Evolutionary conservation across 768 basidiomycete genomes (phyloP).

Genomic region (Boletus barrowsii): DNA sequence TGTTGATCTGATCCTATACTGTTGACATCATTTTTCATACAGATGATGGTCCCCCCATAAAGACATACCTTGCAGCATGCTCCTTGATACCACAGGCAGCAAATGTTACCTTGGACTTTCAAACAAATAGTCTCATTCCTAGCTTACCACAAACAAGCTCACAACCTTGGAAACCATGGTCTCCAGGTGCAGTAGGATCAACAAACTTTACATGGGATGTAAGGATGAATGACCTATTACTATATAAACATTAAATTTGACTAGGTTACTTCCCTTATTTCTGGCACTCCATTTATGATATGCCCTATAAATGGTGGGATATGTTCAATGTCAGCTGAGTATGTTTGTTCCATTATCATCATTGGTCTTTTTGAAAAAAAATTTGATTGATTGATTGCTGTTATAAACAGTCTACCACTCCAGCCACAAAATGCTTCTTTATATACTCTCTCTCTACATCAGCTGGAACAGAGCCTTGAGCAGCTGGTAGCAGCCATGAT

Average conservation of each 20-base stretch:
- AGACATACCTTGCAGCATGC: conserved; percentile 7
- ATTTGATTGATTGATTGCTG: too few species aligned
- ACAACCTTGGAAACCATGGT: conserved; percentile 7
- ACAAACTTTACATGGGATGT: not conserved
- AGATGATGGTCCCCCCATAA: not conserved
- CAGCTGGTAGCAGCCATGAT: too few species aligned
- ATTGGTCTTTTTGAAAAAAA: too few species aligned
- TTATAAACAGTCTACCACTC: too few species aligned
- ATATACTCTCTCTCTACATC: too few species aligned
- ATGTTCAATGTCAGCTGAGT: not conserved
- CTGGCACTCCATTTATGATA: not conserved
- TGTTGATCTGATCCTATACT: not conserved
- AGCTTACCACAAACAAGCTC: not conserved
- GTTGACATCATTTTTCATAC: too few species aligned
- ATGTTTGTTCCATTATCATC: not conserved
- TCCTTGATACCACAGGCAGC: not conserved
- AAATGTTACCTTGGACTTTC: conserved; percentile 1
- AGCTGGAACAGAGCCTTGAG: too few species aligned
- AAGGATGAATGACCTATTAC: too few species aligned
- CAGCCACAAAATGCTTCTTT: too few species aligned
- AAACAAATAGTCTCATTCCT: not conserved
- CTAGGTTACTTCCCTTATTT: not conserved
- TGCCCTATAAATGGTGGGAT: not conserved
- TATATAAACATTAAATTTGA: not conserved
- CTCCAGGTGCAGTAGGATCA: not conserved